Conservation (phyloP, 2,329 filamentous ascomycete genomes). For the Cercospora sp. region DNA sequence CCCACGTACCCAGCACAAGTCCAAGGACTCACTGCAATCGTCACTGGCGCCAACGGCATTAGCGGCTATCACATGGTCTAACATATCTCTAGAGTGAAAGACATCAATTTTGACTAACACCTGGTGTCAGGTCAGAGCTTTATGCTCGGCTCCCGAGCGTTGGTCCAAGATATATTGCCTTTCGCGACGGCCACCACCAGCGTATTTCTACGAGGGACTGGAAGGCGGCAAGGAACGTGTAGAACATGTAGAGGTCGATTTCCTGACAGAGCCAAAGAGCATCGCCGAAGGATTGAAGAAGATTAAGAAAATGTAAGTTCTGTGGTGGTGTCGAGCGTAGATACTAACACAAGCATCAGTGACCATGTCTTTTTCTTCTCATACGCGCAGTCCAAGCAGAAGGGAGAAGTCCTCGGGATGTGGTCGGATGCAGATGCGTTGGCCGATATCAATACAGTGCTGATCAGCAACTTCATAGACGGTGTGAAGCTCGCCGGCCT, state of each 20-base stretch:
- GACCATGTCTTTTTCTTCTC: conserved; percentile 56
- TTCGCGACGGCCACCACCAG: conserved; percentile 47
- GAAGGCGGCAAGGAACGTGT: conserved; percentile 21
- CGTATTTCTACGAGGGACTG: conserved; percentile 23
- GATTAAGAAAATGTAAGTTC: conserved; percentile 15
- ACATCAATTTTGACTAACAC: background rate
- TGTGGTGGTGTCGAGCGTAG: background rate
- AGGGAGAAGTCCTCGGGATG: conserved; percentile 31
- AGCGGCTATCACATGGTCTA: conserved; percentile 46
- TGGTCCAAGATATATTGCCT: conserved; percentile 55
- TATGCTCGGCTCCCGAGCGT: conserved; percentile 46
- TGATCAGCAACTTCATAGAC: conserved; percentile 19
- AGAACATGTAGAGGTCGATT: conserved; percentile 34
- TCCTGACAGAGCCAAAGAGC: conserved; percentile 36
- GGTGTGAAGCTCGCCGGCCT: conserved; percentile 19
- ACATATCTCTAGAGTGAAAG: background rate
- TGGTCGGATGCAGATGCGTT: conserved; percentile 43
- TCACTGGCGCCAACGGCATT: conserved; percentile 55
- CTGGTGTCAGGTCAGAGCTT: conserved; percentile 45
- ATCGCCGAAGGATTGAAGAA: conserved; percentile 36
- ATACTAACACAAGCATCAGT: background rate
- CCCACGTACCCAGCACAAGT: conserved; percentile 42
- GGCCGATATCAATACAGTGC: conserved; percentile 22
- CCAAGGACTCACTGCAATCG: conserved; percentile 49
- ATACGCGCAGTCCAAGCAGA: conserved; percentile 45